Evolutionary conservation across 2,329 filamentous ascomycete genomes (phyloP).

Genomic region (Sporothrix brasiliensis): DNA sequence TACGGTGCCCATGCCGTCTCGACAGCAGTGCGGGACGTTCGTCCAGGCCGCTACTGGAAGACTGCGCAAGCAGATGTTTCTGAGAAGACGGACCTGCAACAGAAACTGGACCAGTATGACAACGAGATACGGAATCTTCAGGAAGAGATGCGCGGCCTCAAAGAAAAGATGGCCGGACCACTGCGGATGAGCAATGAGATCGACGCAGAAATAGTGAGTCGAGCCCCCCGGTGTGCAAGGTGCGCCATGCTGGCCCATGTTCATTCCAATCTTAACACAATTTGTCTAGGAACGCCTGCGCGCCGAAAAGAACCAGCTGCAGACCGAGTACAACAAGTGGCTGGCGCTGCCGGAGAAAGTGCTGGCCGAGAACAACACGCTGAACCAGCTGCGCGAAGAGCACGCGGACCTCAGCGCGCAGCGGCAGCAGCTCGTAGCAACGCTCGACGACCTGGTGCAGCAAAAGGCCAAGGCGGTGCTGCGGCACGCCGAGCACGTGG

Average conservation of each 20-base stretch:
- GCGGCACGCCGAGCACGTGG: constrained; percentile 61
- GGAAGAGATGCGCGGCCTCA: constrained; percentile 43
- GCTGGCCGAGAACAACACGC: constrained; percentile 45
- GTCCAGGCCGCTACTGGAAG: constrained; percentile 69
- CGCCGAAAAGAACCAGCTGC: constrained; percentile 66
- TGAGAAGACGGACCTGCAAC: constrained; percentile 64
- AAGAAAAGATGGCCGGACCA: constrained; percentile 46
- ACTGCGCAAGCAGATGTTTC: constrained; percentile 72
- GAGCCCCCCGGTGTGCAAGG: not conserved
- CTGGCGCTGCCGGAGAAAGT: constrained; percentile 71
- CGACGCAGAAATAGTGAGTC: constrained; percentile 51
- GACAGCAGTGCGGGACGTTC: constrained; percentile 65
- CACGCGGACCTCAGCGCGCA: constrained; percentile 40
- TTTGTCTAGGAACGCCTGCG: constrained; percentile 53
- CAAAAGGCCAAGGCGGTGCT: constrained; percentile 59
- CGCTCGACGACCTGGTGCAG: constrained; percentile 57
- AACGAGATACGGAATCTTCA: constrained; percentile 45
- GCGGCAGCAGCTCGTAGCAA: constrained; percentile 45
- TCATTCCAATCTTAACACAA: not conserved
- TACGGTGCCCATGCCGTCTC: constrained; percentile 76
- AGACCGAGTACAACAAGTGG: constrained; percentile 67
- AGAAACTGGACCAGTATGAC: constrained; percentile 51
- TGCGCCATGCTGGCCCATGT: no score
- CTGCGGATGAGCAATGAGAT: constrained; percentile 47
- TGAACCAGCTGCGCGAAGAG: constrained; percentile 42